phyloP scores from a whole-genome alignment of 306 rosid genomes.

The Glycyrrhiza uralensis region DNA sequence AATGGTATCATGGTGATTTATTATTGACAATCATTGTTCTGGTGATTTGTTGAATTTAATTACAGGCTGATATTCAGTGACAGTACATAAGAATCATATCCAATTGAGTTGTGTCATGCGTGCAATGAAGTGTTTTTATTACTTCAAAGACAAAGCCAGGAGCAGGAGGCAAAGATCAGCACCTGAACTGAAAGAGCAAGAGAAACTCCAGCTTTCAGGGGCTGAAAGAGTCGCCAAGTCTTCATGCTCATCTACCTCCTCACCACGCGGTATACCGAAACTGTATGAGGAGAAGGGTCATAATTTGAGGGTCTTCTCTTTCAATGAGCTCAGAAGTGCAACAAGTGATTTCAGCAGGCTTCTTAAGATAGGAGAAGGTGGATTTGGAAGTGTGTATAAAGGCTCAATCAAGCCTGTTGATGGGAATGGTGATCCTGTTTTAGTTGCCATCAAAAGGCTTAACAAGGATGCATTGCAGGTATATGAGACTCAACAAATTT shows the following conservation, averaged over 20 bases:
- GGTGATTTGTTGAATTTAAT: slow-evolving; percentile 23
- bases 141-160: slow-evolving; percentile 49
- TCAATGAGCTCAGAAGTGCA: slow-evolving; percentile 57
- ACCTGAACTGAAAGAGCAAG: slow-evolving; percentile 53
- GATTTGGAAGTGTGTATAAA: slow-evolving; percentile 83
- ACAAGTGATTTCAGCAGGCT: slow-evolving; percentile 61
- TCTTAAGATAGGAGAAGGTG: slow-evolving; percentile 86
- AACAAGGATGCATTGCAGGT: slow-evolving; percentile 79
- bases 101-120: background rate
- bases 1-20: background rate
- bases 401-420: slow-evolving; percentile 63
- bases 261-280: slow-evolving; percentile 70
- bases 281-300: slow-evolving; percentile 81
- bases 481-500: slow-evolving; percentile 17
- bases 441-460: slow-evolving; percentile 77
- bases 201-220: slow-evolving; percentile 41
- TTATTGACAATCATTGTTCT: background rate
- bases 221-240: slow-evolving; percentile 47
- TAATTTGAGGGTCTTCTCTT: slow-evolving; percentile 59
- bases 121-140: slow-evolving; percentile 72
- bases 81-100: slow-evolving; percentile 14
- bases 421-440: slow-evolving; percentile 46
- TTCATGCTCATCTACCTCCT: slow-evolving; percentile 53
- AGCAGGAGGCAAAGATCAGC: slow-evolving; percentile 59
- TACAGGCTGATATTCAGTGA: slow-evolving; percentile 24